Base-by-base conservation (phyloP, 345 rosid species). In the Isatis tinctoria region DNA sequence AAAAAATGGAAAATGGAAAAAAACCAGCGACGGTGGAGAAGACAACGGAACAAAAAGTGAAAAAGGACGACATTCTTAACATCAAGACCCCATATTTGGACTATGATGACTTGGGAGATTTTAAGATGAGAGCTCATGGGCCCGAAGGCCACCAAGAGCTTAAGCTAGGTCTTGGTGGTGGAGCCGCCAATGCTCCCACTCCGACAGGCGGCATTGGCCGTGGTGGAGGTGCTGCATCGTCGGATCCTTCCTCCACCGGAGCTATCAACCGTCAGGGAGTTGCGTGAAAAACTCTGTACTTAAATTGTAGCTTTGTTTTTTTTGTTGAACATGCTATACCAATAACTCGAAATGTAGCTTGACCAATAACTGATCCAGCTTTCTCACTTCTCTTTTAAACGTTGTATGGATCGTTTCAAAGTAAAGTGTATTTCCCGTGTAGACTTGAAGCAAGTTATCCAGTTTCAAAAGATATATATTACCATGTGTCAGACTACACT, bases 131-230 rank as follows among this genome's bases (percentile, higher is more conserved):
- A 67, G 90, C 70, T 0, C 85, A 82, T 63, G 88, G 89, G 66
- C 71, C 86, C 2, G 58, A 87, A 78, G 90, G 92, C 24, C 92
- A 83, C 59, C 81, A 40, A 14, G 74, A 82, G 24, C 84, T 85
- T 6, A 76, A 74, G 54, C 40, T 82, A 9, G 87, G 86, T 67
- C 84, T 74, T 0, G 87, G 89, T 2, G 88, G 84, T 27, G 87
- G 87, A 11, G 24, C 86, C 73, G 85, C 89, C 58, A 90, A 87
- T 39, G 87, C 90, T 18, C 88, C 92, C 18, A 82, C 89, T 72
- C 88, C 74, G 59, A 62, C 93, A 0, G 87, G 88, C 2, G 80
- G 81, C 6, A 77, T 53, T 20, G 68, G 68, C 13, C 66, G 74
- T 6, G 66, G 66, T 0, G 74, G 66, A 43, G 66, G 66, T 0